Base-by-base conservation (phyloP, 2,329 filamentous ascomycete genomes). In the Hypoxylon sp. region DNA sequence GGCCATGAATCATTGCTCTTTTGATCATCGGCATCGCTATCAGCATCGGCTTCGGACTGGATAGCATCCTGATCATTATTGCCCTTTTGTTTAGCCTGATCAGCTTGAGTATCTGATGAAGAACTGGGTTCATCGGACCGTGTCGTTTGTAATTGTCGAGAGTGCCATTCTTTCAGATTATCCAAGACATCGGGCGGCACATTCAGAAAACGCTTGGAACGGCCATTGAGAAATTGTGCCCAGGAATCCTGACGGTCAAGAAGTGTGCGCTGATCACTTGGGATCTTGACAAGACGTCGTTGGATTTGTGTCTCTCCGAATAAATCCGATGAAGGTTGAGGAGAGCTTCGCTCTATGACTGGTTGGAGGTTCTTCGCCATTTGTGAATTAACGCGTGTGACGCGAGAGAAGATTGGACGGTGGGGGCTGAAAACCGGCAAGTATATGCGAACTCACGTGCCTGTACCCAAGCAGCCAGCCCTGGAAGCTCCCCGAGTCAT, bases 231-330 rank as follows among this genome's bases (percentile, higher is more conserved):
- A 14, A 63, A 57, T 54, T 73, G 59, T 44, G 74, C 78, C 81
- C 80, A 82, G 5, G 80, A 85, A 14, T 83, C 79, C 5, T 78
- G 67, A 10, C 80, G 75, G 5, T 83, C 80, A 1, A 91, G 77
- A 4, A 90, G 78, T 8, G 78, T 71, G 47, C 77, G 74, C 71
- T 91, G 89, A 14, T 85, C 80, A 26, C 75, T 78, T 1, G 84
- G 81, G 57, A 88, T 84, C 24, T 73, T 78, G 33, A 85, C 75
- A 70, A 85, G 82, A 47, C 73, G 77, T 17, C 78, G 78, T 31
- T 78, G 76, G 59, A 87, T 82, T 17, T 72, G 77, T 33, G 74
- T 76, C 17, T 76, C 62, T 53, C 74, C 77, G 52, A 79, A n/a
- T 35, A 76, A 17, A 31, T 75, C 71, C 2, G 71, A 67, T 10